Conservation (phyloP, 192 early-diverging fungal genomes). For the Coemansia sp. region DNA sequence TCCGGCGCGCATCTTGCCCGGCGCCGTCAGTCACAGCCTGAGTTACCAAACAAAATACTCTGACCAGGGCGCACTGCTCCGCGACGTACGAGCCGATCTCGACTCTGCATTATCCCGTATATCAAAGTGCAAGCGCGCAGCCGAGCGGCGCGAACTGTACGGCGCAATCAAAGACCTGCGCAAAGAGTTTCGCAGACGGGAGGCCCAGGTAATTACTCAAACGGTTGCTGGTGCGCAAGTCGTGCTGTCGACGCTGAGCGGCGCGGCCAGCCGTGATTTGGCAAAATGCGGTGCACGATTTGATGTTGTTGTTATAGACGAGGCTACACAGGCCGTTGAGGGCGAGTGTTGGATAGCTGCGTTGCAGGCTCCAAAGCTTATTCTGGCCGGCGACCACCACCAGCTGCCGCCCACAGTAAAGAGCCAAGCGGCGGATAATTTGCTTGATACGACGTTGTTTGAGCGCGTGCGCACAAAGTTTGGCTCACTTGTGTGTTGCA, state of each 20-base stretch:
- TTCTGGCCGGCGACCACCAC: slow-evolving; percentile 87
- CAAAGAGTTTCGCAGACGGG: slow-evolving; percentile 65
- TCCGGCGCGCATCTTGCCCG: slow-evolving; percentile 72
- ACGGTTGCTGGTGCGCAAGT: slow-evolving; percentile 62
- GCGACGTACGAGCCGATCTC: slow-evolving; percentile 75
- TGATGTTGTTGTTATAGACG: slow-evolving; percentile 86
- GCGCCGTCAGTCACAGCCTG: slow-evolving; percentile 65
- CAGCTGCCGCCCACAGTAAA: slow-evolving; percentile 83
- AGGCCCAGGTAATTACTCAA: slow-evolving; percentile 61
- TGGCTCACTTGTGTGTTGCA: slow-evolving; percentile 58
- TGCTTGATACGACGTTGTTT: slow-evolving; percentile 66
- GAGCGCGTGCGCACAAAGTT: slow-evolving; percentile 66
- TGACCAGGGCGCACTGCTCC: slow-evolving; percentile 69
- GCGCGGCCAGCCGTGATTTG: slow-evolving; percentile 52
- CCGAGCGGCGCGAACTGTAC: slow-evolving; percentile 64
- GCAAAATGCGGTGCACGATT: slow-evolving; percentile 54
- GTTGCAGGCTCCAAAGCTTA: slow-evolving; percentile 63
- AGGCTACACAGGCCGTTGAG: slow-evolving; percentile 81
- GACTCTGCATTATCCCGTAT: slow-evolving; percentile 62
- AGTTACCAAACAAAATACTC: slow-evolving; percentile 64
- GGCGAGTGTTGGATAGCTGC: slow-evolving; percentile 90
- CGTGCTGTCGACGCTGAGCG: slow-evolving; percentile 77
- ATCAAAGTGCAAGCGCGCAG: slow-evolving; percentile 60
- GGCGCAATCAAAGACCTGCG: slow-evolving; percentile 65
- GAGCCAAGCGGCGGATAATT: background rate